Base-by-base conservation (phyloP, 2,329 filamentous ascomycete species). In the Erysiphe pulchra region DNA sequence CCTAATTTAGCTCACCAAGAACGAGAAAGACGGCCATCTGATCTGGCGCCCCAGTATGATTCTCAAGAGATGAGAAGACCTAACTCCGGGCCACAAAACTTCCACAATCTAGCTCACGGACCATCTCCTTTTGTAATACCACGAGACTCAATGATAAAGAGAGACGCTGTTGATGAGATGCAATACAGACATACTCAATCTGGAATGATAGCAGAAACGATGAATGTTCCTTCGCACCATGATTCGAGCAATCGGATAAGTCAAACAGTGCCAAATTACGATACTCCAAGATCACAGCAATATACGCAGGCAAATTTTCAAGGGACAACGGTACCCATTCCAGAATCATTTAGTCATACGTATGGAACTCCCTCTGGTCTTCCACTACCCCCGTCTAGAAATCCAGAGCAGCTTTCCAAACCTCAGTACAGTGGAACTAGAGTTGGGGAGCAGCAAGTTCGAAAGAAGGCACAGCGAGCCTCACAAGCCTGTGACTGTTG, bases 401-500 rank as follows among this genome's bases (percentile, higher is more conserved):
- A 52, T 32, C 16, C 46, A 50, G 45, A 53, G 28, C 46, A 50
- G 45, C 56, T 52, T 48, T 44, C 48, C 8, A 44, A 47, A 12
- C 47, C 54, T 6, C 48, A 53, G 16, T 56, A 56, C 42, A 8
- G 24, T 46, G 4, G 34, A 31, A 42, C 32, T 16, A 49, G 45
- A 42, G 38, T 47, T 14, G 43, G 48, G 18, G 46, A 45, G 13
- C 42, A 51, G 44, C 45, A 50, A 33, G 41, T 51, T 18, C 48
- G 49, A 44, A 53, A 53, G 45, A 59, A 58, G 46, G 53, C 56
- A 17, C 53, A 54, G 46, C 49, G 54, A 31, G 57, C 57, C 2
- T 53, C 56, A 39, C 54, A 92, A 77, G 90, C 90, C 34, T 98
- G 90, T 61, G 85, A 92, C 56, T 82, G 79, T 60, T 93, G 85